Evolutionary conservation across 2,329 filamentous ascomycete species (phyloP), one percentile per base, ranked within the genome.

Genomic region (Ophiocordyceps camponoti-saundersi): DNA sequence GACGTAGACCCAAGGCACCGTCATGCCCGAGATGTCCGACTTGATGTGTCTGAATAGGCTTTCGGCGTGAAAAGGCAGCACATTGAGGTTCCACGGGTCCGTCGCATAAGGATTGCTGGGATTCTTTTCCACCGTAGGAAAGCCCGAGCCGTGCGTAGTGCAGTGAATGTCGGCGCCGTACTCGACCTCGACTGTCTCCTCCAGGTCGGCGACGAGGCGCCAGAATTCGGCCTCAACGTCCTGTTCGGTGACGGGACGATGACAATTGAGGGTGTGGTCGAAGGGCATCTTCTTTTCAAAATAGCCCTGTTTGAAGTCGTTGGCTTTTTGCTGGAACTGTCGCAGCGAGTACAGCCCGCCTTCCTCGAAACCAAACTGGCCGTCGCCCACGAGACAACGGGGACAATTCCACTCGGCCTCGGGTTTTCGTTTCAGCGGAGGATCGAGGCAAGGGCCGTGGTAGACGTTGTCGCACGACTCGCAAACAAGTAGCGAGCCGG

Each of bases 151-250:
- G 58, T 98, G 92, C 0, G 92, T 98, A 0, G 92, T 96, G 46
- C 89, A 95, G 61, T 98, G 92, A 46, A 98, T 95, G 57, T 98
- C 92, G 11, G 92, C 92, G 39, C 92, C 92, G 57, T 98, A 98
- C 59, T 98, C 92, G 2, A 98, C 92, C 61, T 96, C 92, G 1
- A 96, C 89, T 0, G 88, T 93, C 62, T 96, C 92, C 51, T 93
- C 90, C 45, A 95, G 73, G 56, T 89, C 93, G 44, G 92, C 86
- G 0, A 96, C 92, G 10, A 96, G 73, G 55, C 87, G 79, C 92
- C 92, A 98, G 61, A 98, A 98, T 59, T 98, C 92, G 20, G 80
- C 80, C 64, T 98, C 92, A 4, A 98, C 86, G 53, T 96, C 92
- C 51, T 96, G 89, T 60, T 98, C 92, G 0, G 85, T 89, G 29